A percentile compares a stretch with the other conserved stretches of the same genome.
Conservation (phyloP, 495 filamentous ascomycete species). For the Talaromyces trachyspermus region DNA sequence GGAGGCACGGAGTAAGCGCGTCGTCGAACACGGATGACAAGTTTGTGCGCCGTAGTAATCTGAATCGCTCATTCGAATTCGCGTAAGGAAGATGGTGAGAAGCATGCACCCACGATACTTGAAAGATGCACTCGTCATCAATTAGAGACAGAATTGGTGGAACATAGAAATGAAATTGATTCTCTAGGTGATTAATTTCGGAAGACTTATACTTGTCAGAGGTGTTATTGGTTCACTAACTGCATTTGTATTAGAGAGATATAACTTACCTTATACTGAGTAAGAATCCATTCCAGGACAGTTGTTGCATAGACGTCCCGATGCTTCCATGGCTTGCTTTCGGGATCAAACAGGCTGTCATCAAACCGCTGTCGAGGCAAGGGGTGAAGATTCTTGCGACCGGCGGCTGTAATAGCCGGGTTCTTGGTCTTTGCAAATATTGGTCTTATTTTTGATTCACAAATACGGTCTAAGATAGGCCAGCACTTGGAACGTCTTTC, state of each 20-base stretch:
- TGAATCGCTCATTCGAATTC: slow-evolving; percentile 39
- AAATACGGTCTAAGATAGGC: slow-evolving; percentile 48
- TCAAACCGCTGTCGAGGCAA: slow-evolving; percentile 33
- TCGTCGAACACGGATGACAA: slow-evolving; percentile 74
- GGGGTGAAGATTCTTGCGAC: slow-evolving; percentile 52
- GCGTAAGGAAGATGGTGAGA: slow-evolving; percentile 52
- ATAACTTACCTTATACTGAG: slow-evolving; percentile 29
- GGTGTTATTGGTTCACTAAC: slow-evolving; percentile 6
- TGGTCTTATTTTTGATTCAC: slow-evolving; percentile 51
- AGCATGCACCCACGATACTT: slow-evolving; percentile 56
- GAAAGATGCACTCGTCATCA: slow-evolving; percentile 54
- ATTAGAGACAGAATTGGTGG: slow-evolving; percentile 74
- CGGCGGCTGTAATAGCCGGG: slow-evolving; percentile 51
- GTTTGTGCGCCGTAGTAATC: slow-evolving; percentile 61
- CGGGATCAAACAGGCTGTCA: slow-evolving; percentile 38
- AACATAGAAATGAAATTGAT: slow-evolving; percentile 71
- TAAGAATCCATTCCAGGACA: slow-evolving; percentile 59
- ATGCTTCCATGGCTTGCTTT: slow-evolving; percentile 68
- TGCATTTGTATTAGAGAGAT: not conserved
- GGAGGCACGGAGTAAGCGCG: slow-evolving; percentile 63
- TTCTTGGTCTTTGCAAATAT: slow-evolving; percentile 63
- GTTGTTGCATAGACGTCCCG: slow-evolving; percentile 52
- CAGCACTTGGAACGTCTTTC: slow-evolving; percentile 15
- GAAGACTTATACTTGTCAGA: no score
- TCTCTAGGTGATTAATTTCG: slow-evolving; percentile 28